Base-by-base conservation (phyloP, 2,329 filamentous ascomycete species). In the Fonsecaea monophora region DNA sequence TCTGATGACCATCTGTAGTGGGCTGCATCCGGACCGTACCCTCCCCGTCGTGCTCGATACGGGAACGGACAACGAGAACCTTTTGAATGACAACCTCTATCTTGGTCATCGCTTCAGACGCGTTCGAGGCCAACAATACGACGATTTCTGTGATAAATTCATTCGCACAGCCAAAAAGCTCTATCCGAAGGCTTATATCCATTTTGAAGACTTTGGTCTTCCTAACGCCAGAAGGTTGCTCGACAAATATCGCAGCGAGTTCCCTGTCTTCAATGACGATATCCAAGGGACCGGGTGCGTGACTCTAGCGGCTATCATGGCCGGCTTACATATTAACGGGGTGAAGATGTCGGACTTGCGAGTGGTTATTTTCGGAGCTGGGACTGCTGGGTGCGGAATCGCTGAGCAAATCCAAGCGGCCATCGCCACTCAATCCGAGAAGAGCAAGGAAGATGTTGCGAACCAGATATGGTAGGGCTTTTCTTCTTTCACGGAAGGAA, bases 221-320 rank as follows among this genome's bases (percentile, higher is more conserved):
- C 78, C 78, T 1, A 96, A 96, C 73, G 91, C 92, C 0, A 84
- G 90, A 35, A 86, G 91, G 3, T 86, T 96, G 2, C 82, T 96
- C 0, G 91, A 96, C 67, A 85, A 83, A 40, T 96, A 95, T 73
- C 86, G 89, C 0, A 84, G 89, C 0, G 75, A 90, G 58, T 89
- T 94, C 7, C 84, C 92, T 0, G 96, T 92, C 77, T 96, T 97
- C 83, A 96, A 96, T 74, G 93, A 96, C 66, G 92, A 96, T 76
- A 89, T 96, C 0, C 92, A 96, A 77, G 93, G 92, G 1, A 96
- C 93, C 0, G 93, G 92, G 0, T 94, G 91, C 66, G 92, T 96
- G 0, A 94, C 93, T 0, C 84, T 96, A 0, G 92, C 92, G 0
- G 92, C 90, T 0, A 89, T 96, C 69, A 88, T 92, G 81, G 87